Base-by-base conservation (phyloP, 306 rosid species). In the Ziziphus jujuba region DNA sequence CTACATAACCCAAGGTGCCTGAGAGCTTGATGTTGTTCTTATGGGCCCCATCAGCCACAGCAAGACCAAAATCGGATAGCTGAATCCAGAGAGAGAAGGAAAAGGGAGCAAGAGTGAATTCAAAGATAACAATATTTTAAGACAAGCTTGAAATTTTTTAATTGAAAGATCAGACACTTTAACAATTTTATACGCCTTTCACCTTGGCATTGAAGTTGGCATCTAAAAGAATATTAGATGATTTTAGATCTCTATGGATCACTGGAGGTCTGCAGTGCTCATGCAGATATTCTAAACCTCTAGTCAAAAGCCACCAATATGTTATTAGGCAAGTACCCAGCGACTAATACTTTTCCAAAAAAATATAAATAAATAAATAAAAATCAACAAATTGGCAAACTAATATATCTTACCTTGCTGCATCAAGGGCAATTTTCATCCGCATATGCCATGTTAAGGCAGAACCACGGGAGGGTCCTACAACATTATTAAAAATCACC, bases 11-110 rank as follows among this genome's bases (percentile, higher is more conserved):
- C 81, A 90, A 73, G 2, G 97, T 90, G 70, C 99, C 96, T 4
- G 96, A 93, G 69, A 90, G 87, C 85, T 90, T 90, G 64, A 90
- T 85, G 77, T 79, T 89, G 69, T 74, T 87, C 82, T 85, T 90
- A 67, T 87, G 97, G 72, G 92, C 64, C 80, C 97, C 96, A 84
- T 83, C 82, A 61, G 82, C 81, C 43, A 93, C 77, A 13, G 99
- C 93, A 40, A 93, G 89, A 19, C 99, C 97, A 79, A 95, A 95
- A 82, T 95, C 96, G 10, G 95, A 88, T 35, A 95, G 88, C 99
- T 95, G 95, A 85, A 78, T 63, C 81, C 84, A 80, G 24, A 72
- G 50, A n/a, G 61, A 73, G 67, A 61, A 21, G 72, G 14, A 9
- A 56, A 23, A 13, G 6, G 8, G 70, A 56, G 22, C 65, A 66